A percentile compares a stretch with the other conserved stretches of the same genome.
These are phyloP conservation scores for Suillus paluster DNA, from an alignment of 768 basidiomycete genomes.

Conservation along the genomic window DNA sequence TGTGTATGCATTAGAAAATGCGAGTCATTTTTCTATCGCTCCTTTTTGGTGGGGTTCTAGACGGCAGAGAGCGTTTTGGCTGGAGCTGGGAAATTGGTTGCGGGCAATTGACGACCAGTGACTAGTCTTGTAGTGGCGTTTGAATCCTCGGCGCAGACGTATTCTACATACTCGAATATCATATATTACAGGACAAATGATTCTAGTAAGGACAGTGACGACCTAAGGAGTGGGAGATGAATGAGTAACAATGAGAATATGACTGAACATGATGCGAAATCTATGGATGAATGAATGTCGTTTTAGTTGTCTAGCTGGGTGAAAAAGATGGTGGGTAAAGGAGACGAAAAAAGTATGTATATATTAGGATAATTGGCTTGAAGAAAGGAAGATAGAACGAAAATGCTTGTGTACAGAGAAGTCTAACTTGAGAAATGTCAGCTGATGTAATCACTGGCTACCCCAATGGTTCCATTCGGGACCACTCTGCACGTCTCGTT, in stretches of 20 bases:
- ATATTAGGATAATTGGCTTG: conserved; percentile 10
- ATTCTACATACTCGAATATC: background rate
- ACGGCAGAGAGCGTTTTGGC: conserved; percentile 46
- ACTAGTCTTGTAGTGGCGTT: background rate
- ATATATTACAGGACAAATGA: background rate
- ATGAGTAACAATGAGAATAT: background rate
- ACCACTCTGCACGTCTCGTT: background rate
- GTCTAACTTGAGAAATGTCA: background rate
- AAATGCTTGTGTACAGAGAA: conserved; percentile 14
- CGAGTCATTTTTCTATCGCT: conserved; percentile 45
- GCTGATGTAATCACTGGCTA: background rate
- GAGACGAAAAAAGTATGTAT: conserved; percentile 9
- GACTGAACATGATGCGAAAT: background rate
- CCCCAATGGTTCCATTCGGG: conserved; percentile 3
- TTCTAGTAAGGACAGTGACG: conserved; percentile 2
- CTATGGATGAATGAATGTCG: background rate
- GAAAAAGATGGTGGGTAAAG: conserved; percentile 17
- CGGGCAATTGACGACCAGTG: conserved; percentile 32
- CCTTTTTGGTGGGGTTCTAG: conserved; percentile 42
- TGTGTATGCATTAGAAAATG: conserved; percentile 38
- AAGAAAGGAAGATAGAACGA: conserved; percentile 18
- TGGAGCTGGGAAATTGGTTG: conserved; percentile 42
- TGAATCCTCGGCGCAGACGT: background rate
- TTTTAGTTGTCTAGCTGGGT: background rate
- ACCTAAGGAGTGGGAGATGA: conserved; percentile 1